Percentiles rank a stretch among this genome's conserved stretches.
These are phyloP conservation scores for Esteya vermicola DNA, from an alignment of 2,329 filamentous ascomycete genomes.

Conservation along the genomic window DNA sequence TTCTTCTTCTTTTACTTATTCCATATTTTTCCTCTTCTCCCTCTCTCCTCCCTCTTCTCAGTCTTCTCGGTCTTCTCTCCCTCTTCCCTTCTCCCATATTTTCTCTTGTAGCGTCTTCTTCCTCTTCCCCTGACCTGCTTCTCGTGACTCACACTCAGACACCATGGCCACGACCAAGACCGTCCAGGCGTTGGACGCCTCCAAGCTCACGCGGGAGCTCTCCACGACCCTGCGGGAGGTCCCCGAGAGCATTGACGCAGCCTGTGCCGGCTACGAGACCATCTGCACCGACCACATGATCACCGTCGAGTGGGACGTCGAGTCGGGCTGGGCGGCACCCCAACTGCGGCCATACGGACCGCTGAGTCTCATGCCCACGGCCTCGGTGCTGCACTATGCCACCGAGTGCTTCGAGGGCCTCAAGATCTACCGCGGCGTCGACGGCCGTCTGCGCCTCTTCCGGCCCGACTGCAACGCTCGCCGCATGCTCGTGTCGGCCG, in stretches of 20 bases:
- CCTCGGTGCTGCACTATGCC: constrained; percentile 73
- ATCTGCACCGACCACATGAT: constrained; percentile 83
- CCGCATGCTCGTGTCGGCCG: constrained; percentile 45
- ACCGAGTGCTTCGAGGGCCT: constrained; percentile 82
- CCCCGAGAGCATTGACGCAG: constrained; percentile 29
- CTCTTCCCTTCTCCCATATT: too few relatives aligned
- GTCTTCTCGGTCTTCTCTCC: too few relatives aligned
- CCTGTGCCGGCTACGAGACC: constrained; percentile 33
- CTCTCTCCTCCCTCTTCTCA: too few relatives aligned
- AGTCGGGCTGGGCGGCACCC: constrained; percentile 58
- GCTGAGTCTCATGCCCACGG: constrained; percentile 64
- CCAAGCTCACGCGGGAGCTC: constrained; percentile 41
- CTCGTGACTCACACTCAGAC: too few relatives aligned
- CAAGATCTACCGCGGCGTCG: constrained; percentile 68
- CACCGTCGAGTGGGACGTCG: constrained; percentile 50
- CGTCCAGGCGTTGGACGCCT: too few relatives aligned
- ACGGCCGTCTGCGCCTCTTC: constrained; percentile 63
- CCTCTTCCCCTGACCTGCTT: too few relatives aligned
- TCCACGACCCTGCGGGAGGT: constrained; percentile 36
- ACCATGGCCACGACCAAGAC: too few relatives aligned
- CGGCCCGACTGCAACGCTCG: constrained; percentile 59
- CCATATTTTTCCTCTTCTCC: too few relatives aligned
- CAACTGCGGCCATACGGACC: constrained; percentile 66
- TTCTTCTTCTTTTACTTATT: too few relatives aligned
- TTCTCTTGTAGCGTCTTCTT: too few relatives aligned